These are phyloP conservation scores for Lepidium campestre DNA, from an alignment of 441 rosid genomes.

Conservation along the genomic window DNA sequence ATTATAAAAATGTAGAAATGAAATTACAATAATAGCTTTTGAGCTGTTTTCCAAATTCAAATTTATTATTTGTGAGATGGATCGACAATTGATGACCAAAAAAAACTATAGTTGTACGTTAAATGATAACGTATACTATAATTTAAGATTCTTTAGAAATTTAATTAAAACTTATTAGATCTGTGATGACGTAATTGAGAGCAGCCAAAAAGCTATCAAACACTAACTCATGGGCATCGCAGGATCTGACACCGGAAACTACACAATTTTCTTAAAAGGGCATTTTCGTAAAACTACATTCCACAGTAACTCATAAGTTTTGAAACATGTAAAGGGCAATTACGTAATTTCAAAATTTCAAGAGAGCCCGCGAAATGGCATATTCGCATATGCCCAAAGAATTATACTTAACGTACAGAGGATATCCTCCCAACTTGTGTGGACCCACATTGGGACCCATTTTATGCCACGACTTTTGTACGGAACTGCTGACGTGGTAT, in stretches of 20 bases:
- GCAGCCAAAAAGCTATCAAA: not conserved
- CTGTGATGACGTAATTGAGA: not conserved
- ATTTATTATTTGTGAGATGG: no score
- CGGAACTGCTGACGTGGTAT: constrained; percentile 28
- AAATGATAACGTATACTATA: no score
- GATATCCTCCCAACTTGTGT: constrained; percentile 28
- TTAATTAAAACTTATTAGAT: no score
- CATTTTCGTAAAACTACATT: constrained; percentile 1
- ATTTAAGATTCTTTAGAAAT: no score
- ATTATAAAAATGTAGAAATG: not conserved
- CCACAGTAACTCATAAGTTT: not conserved
- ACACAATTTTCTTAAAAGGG: constrained; percentile 17
- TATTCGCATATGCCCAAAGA: constrained; percentile 59
- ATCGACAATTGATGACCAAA: no score
- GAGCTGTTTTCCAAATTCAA: not conserved
- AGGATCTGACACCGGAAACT: not conserved
- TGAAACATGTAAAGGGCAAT: not conserved
- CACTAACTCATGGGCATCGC: not conserved
- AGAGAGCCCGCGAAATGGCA: constrained; percentile 25
- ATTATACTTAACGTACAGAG: constrained; percentile 37
- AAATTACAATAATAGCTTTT: not conserved
- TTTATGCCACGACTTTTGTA: constrained; percentile 11
- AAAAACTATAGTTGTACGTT: no score
- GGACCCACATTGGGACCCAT: constrained; percentile 3
- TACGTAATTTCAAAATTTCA: not conserved